phyloP scores from a whole-genome alignment of 2,329 filamentous ascomycete genomes.

The Bertia moriformis region DNA sequence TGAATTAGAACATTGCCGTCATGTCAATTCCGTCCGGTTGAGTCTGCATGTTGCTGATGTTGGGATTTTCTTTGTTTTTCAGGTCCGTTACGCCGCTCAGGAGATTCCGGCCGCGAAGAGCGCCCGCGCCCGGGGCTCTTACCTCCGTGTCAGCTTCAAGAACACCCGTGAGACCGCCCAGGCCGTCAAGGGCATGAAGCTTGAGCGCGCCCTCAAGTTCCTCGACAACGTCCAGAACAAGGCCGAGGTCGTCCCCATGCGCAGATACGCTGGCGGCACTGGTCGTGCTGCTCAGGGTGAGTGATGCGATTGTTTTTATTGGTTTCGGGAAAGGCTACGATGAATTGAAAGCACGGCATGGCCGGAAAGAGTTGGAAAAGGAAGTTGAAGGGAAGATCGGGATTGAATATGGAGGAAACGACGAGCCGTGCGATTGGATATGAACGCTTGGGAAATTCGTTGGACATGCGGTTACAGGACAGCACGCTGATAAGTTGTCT shows the following conservation, averaged over 20 bases:
- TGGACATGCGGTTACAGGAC: too few species aligned
- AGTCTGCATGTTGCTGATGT: background rate
- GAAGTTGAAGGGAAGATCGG: too few species aligned
- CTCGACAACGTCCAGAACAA: conserved; percentile 96
- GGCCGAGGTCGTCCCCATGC: conserved; percentile 95
- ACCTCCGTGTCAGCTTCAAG: conserved; percentile 99
- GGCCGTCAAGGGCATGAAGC: conserved; percentile 98
- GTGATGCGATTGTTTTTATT: too few species aligned
- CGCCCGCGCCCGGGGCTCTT: conserved; percentile 94
- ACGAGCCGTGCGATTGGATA: too few species aligned
- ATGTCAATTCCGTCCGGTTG: background rate
- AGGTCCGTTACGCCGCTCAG: conserved; percentile 94
- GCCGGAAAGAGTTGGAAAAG: too few species aligned
- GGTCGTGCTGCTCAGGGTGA: conserved; percentile 94
- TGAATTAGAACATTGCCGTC: background rate
- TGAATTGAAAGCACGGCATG: too few species aligned
- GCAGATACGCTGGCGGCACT: conserved; percentile 89
- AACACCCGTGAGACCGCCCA: conserved; percentile 99
- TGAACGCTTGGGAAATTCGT: too few species aligned
- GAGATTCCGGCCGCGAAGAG: conserved; percentile 80
- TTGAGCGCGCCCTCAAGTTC: conserved; percentile 87
- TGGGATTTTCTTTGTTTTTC: conserved; percentile 5
- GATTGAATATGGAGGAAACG: too few species aligned
- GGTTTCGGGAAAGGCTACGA: too few species aligned
- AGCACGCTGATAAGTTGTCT: too few species aligned